A percentile compares a stretch with the other conserved stretches of the same genome.
phyloP scores from a whole-genome alignment of 2,329 filamentous ascomycete species.

The Sclerotinia trifoliorum region DNA sequence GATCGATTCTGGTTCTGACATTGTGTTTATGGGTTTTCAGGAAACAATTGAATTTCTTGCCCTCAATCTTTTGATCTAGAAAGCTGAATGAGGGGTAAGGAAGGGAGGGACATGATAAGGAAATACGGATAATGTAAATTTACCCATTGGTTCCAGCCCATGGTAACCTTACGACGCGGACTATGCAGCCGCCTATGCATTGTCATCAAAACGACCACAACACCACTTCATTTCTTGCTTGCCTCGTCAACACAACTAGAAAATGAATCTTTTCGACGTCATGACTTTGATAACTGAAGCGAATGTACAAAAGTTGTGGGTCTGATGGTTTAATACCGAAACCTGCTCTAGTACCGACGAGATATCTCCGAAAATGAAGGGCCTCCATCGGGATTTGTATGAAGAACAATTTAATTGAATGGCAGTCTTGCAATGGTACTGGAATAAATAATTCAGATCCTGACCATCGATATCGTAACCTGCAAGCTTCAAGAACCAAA shows the following conservation, averaged over 20 bases:
- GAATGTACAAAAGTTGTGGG: not conserved
- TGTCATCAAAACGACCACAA: conserved; percentile 1
- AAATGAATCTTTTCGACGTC: not conserved
- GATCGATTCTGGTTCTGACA: conserved; percentile 2
- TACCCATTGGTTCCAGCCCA: not conserved
- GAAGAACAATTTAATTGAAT: not conserved
- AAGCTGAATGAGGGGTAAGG: not conserved
- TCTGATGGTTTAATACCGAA: not conserved
- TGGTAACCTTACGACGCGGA: not conserved
- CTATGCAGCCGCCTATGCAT: conserved; percentile 10
- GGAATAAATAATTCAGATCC: not conserved
- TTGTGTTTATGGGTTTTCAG: not conserved
- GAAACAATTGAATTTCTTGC: not conserved
- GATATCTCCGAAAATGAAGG: conserved; percentile 3
- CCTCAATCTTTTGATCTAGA: not conserved
- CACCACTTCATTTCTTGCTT: not conserved
- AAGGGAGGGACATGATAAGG: not conserved
- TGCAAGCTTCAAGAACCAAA: conserved; percentile 3
- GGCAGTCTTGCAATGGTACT: not conserved
- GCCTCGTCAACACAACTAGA: not conserved
- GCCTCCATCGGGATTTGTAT: not conserved
- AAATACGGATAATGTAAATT: not conserved
- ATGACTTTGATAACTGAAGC: not conserved
- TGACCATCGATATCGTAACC: not conserved
- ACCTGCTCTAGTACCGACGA: not conserved